These are phyloP conservation scores for Vigna trinervia DNA, from an alignment of 306 rosid species.

Conservation along the genomic window DNA sequence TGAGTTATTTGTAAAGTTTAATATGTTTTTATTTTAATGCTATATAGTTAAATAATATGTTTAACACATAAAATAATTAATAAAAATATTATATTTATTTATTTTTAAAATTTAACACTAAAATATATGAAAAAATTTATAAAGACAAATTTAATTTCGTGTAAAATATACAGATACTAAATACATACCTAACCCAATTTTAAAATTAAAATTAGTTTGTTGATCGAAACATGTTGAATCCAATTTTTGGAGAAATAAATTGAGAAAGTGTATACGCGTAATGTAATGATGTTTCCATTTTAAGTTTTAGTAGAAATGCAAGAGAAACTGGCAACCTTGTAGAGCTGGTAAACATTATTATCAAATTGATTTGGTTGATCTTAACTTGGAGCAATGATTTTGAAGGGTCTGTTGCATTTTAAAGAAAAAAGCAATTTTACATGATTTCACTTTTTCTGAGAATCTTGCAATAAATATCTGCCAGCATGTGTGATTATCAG, in stretches of 20 bases:
- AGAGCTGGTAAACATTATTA: constrained; percentile 39
- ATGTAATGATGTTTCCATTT: background rate
- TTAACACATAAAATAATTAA: too few species aligned
- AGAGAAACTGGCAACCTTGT: constrained; percentile 1
- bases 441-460: constrained; percentile 18
- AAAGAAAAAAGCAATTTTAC: background rate
- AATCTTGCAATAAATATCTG: constrained; percentile 10
- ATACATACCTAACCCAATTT: too few species aligned
- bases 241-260: constrained; percentile 17
- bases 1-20: too few species aligned
- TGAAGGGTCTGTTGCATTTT: constrained; percentile 32
- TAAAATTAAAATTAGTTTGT: background rate
- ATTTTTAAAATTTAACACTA: too few species aligned
- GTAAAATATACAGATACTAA: too few species aligned
- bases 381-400: constrained; percentile 25
- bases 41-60: too few species aligned
- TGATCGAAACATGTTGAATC: background rate
- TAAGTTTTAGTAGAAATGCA: background rate
- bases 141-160: too few species aligned
- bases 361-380: constrained; percentile 40
- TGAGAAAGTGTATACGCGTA: constrained; percentile 1
- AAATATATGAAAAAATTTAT: too few species aligned
- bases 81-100: too few species aligned
- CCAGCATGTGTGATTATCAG: background rate
- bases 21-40: too few species aligned